Percentiles rank a stretch among this genome's conserved stretches.
These are phyloP conservation scores for Novakomyces olei DNA, from an alignment of 805 yeast species.

Conservation along the genomic window DNA sequence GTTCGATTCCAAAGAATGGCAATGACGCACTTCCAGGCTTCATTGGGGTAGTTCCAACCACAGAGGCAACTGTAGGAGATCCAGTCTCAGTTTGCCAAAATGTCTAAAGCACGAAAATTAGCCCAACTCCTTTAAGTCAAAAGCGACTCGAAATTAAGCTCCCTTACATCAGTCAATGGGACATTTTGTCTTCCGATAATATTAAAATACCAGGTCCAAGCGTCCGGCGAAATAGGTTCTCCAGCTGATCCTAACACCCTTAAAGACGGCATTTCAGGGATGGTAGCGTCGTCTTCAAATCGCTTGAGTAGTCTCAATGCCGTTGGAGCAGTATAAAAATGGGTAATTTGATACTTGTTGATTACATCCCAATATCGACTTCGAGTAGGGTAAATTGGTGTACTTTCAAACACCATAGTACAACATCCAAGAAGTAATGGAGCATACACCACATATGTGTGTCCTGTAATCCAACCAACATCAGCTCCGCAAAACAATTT, in stretches of 20 bases:
- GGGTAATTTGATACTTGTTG: constrained; percentile 75
- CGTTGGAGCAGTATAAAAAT: constrained; percentile 96
- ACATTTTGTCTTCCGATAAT: constrained; percentile 75
- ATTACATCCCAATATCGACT: constrained; percentile 94
- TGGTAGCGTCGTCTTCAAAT: constrained; percentile 71
- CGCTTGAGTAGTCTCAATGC: constrained; percentile 82
- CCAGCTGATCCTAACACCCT: constrained; percentile 94
- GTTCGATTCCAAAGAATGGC: constrained; percentile 88
- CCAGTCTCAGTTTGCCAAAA: constrained; percentile 99
- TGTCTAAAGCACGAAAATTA: too few relatives aligned
- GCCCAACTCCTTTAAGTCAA: too few relatives aligned
- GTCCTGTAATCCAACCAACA: constrained; percentile 98
- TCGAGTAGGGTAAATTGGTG: constrained; percentile 89
- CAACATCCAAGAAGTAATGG: constrained; percentile 78
- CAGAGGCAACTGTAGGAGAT: constrained; percentile 78
- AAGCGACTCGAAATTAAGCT: too few relatives aligned
- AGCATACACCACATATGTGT: constrained; percentile 85
- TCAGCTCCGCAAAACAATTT: constrained; percentile 91
- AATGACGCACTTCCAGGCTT: constrained; percentile 95
- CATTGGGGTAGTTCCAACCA: constrained; percentile 84
- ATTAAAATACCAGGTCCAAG: constrained; percentile 96
- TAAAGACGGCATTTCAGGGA: constrained; percentile 63
- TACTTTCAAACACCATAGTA: constrained; percentile 84
- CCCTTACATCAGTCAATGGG: too few relatives aligned
- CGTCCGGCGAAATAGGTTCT: constrained; percentile 93